Evolutionary conservation across 768 basidiomycete genomes (phyloP), one percentile per base, ranked within the genome.

Genomic region (Termitomyces sp.): DNA sequence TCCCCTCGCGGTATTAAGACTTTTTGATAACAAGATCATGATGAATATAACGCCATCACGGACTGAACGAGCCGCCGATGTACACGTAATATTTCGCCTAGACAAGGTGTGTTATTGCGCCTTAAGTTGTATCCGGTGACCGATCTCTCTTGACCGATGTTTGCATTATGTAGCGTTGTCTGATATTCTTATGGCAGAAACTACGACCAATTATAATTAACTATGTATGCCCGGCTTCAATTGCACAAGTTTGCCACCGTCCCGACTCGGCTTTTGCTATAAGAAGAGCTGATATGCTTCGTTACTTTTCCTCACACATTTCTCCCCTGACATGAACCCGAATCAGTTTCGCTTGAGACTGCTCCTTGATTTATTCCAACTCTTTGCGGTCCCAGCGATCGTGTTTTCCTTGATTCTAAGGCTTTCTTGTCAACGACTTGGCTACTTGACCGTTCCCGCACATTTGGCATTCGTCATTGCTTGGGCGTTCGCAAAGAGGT

Each of bases 321-420:
- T 14, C 23, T 51, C 41, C 43, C 28, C n/a, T 35, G 23, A 48
- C 56, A 77, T 79, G 77, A 68, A 78, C 58, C 78, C 78, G 50
- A 68, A 71, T 20, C 65, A 68, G 57, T 85, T 84, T 68, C 83
- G 85, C 46, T 65, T 74, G 13, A 76, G 85, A 40, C 72, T 86
- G 56, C 66, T 80, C 56, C 66, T 67, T 44, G 85, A 86, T 66
- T 64, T 86, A 36, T 65, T 69, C 41, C 73, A 69, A 14, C 71
- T 75, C 26, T 35, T 81, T 23, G 67, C 77, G 20, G 62, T 79
- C 0, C 84, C 84, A 57, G 75, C 72, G 16, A 35, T 76, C 20
- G 59, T 69, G 5, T 68, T 84, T 46, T 73, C 69, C 8, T 33
- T 69, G 13, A 28, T 69, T 40, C 66, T 75, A 26, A 67, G 67